Evolutionary conservation across 2,329 filamentous ascomycete species (phyloP), one percentile per base, ranked within the genome.

Genomic region (Pseudopyricularia javanii): DNA sequence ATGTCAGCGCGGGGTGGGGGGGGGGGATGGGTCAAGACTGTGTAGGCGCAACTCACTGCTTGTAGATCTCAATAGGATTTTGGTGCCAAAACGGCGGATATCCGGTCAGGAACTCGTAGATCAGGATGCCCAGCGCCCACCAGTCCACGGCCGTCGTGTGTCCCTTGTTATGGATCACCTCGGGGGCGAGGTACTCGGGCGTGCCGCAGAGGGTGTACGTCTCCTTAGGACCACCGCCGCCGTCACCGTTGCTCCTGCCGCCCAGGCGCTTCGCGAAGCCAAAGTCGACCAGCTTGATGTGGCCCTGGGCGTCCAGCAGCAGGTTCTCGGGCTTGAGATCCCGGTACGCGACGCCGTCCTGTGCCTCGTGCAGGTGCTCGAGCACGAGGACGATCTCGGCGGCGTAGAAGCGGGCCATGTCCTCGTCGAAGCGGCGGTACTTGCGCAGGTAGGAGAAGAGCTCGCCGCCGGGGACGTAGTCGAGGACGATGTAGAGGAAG

Each of bases 71-170:
- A 58, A 91, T 87, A 1, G 87, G 87, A 58, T 90, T 91, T 58
- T 88, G 83, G 63, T 91, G 84, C 86, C 87, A 93, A 64, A 91
- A 93, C 0, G 88, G 88, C 14, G 88, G 88, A 62, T 91, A 90
- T 28, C 88, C 88, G 9, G 88, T 89, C 49, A 91, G 70, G 63
- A 91, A 91, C 64, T 93, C 88, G 66, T 89, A 91, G 55, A 91
- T 83, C 54, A 93, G 68, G 59, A 91, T 90, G 26, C 88, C 88
- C 59, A 93, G 74, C 0, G 88, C 87, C 88, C 88, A 91, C 87
- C 87, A 91, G 71, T 91, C 87, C 34, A 91, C 87, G 14, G 87
- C 86, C 2, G 79, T 82, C 3, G 79, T 83, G 62, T 85, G 82
- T 12, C 85, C 87, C 64, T 88, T 89, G 64, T 88, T 90, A 58